Evolutionary conservation across 441 rosid species (phyloP).

Genomic region (Geranium incanum): DNA sequence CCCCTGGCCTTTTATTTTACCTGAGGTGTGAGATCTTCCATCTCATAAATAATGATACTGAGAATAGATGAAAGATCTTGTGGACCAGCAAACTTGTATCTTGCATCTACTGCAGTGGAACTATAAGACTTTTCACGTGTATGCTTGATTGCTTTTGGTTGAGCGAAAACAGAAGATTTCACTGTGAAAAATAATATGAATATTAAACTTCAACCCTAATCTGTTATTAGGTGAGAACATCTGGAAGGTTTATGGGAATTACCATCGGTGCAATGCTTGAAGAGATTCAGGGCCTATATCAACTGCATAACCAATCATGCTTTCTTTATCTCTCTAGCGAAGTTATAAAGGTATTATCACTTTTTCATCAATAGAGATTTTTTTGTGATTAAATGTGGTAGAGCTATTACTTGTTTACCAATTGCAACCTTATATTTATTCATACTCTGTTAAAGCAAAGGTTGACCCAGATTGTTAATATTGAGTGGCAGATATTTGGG

Average conservation of each 20-base stretch:
- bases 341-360: slow-evolving; percentile 52
- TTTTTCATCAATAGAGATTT: slow-evolving; percentile 11
- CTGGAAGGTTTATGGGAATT: slow-evolving; percentile 85
- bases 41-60: background rate
- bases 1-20: background rate
- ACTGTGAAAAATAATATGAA: background rate
- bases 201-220: background rate
- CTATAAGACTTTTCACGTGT: background rate
- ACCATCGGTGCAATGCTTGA: slow-evolving; percentile 92
- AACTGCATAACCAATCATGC: slow-evolving; percentile 93
- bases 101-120: background rate
- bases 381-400: background rate
- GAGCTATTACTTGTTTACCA: background rate
- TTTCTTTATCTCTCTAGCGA: slow-evolving; percentile 74
- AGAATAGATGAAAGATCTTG: background rate
- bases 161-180: background rate
- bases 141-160: background rate
- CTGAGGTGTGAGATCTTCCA: background rate
- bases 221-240: slow-evolving; percentile 73
- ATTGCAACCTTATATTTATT: background rate
- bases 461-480: slow-evolving; percentile 17
- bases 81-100: background rate
- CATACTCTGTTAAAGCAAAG: background rate
- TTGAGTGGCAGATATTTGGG: slow-evolving; percentile 77
- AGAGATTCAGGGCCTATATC: slow-evolving; percentile 86